Conservation (phyloP, 23 red algal species). For the Cyanidium caldarium region DNA sequence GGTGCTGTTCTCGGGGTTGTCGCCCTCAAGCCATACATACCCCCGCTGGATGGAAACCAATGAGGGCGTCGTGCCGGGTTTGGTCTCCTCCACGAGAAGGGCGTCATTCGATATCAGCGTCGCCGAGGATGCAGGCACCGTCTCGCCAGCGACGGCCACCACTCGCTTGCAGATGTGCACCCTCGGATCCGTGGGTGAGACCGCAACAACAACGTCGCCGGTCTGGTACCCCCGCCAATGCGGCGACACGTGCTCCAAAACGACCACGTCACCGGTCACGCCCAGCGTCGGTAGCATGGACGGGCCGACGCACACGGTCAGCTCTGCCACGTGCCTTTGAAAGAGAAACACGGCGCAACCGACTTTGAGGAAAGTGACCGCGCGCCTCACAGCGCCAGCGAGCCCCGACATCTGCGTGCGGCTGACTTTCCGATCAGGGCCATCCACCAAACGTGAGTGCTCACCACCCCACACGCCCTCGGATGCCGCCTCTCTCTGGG, state of each 20-base stretch:
- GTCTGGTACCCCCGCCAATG: neutral
- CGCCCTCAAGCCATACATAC: constrained; percentile 2
- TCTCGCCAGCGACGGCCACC: constrained; percentile 1
- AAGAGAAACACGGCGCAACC: neutral
- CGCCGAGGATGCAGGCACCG: neutral
- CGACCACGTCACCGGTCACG: constrained; percentile 3
- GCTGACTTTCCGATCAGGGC: neutral
- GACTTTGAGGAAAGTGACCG: neutral
- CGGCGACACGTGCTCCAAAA: constrained; percentile 9
- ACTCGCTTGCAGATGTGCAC: constrained; percentile 12
- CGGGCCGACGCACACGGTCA: constrained; percentile 10
- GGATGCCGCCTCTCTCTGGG: neutral
- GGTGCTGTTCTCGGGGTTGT: neutral
- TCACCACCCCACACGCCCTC: too few species aligned
- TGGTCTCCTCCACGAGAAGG: neutral
- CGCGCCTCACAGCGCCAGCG: neutral
- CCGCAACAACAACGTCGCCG: constrained; percentile 8
- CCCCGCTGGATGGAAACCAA: neutral
- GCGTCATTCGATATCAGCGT: neutral
- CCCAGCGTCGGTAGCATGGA: constrained; percentile 16
- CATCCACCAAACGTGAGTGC: neutral
- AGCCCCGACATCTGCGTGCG: neutral
- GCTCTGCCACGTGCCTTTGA: neutral
- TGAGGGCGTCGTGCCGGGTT: neutral
- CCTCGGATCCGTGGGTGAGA: neutral